Percentiles rank a stretch among this genome's conserved stretches.
phyloP scores from a whole-genome alignment of 352 stramenopile species.

The Globisporangium paddicum region DNA sequence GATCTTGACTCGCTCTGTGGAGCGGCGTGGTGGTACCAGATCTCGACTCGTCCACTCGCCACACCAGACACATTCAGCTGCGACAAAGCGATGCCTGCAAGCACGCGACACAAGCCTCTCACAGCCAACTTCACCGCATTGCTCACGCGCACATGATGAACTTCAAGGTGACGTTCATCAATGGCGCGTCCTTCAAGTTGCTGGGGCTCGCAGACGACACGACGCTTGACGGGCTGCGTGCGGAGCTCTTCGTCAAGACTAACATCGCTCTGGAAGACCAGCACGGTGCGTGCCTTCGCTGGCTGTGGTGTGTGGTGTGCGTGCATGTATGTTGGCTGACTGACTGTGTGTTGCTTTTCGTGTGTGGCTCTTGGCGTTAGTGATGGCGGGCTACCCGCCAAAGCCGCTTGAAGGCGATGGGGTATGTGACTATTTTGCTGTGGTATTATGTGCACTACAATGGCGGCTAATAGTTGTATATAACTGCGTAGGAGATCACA shows the following conservation, averaged over 20 bases:
- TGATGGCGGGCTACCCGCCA: conserved; percentile 73
- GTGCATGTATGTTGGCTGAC: not conserved
- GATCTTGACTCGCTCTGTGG: too few relatives aligned
- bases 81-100: not conserved
- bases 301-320: conserved; percentile 1
- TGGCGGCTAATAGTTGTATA: not conserved
- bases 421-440: conserved; percentile 25
- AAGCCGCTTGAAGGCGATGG: conserved; percentile 57
- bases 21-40: too few relatives aligned
- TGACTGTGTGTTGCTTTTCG: not conserved
- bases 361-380: conserved; percentile 18
- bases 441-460: not conserved
- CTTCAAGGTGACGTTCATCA: conserved; percentile 75
- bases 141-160: conserved; percentile 16
- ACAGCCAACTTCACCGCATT: not conserved
- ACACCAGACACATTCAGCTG: too few relatives aligned
- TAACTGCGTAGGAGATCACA: conserved; percentile 26
- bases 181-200: conserved; percentile 71
- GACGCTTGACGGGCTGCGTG: conserved; percentile 54
- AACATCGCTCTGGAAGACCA: conserved; percentile 58
- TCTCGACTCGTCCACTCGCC: too few relatives aligned
- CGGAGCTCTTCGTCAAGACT: conserved; percentile 48
- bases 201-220: conserved; percentile 52
- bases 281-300: conserved; percentile 30
- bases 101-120: not conserved